phyloP scores from a whole-genome alignment of 306 rosid genomes.

The Heteromeles arbutifolia region DNA sequence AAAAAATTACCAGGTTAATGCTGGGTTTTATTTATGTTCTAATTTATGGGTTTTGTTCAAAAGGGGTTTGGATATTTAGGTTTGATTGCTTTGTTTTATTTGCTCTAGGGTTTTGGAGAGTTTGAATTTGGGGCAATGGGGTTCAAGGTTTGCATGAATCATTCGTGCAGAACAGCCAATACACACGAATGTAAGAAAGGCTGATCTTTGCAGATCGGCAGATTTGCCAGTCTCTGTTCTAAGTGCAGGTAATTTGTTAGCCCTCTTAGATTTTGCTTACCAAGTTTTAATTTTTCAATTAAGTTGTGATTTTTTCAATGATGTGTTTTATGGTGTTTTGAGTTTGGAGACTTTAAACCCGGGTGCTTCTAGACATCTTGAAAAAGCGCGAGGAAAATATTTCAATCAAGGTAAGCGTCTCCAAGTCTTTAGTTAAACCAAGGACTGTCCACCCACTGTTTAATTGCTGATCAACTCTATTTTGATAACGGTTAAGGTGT shows the following conservation, averaged over 20 bases:
- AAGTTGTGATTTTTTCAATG: no score
- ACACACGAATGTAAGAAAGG: slow-evolving; percentile 75
- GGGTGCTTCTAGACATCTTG: no score
- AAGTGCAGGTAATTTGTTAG: no score
- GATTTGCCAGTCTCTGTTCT: slow-evolving; percentile 32
- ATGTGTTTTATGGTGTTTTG: no score
- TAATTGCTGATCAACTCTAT: background rate
- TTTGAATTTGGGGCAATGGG: slow-evolving; percentile 57
- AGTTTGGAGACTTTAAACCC: no score
- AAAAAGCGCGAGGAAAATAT: no score
- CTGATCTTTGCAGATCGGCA: slow-evolving; percentile 80
- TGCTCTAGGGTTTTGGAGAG: background rate
- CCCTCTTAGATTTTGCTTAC: no score
- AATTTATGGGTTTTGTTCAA: no score
- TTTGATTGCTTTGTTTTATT: slow-evolving; percentile 26
- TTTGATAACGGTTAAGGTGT: background rate
- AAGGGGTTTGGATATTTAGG: no score
- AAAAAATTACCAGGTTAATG: no score
- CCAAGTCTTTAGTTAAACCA: background rate
- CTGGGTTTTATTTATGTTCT: no score
- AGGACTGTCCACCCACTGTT: background rate
- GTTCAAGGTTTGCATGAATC: slow-evolving; percentile 60
- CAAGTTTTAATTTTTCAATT: no score
- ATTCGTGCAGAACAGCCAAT: slow-evolving; percentile 32
- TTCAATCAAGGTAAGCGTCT: slow-evolving; percentile 17